Base-by-base conservation (phyloP, 768 basidiomycete species). In the Lactarius sp. region DNA sequence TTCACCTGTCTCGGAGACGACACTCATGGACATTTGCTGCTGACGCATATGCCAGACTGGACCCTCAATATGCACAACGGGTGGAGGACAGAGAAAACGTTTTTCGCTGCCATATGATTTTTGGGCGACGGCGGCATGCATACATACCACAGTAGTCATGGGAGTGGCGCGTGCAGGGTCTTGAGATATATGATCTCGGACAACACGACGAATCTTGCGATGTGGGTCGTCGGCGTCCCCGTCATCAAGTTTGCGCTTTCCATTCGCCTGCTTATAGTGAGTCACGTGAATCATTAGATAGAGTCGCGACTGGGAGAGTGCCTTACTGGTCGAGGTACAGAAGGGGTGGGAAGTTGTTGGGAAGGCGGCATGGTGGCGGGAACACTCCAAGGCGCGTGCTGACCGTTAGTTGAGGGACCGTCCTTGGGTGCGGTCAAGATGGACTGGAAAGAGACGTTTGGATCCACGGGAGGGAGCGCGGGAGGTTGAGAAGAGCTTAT, bases 61-160 rank as follows among this genome's bases (percentile, higher is more conserved):
- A 20, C 93, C 92, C 70, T 93, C 90, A 67, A 95, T 92, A 69
- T 92, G 90, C 36, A 98, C 92, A 62, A 96, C 85, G 9, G 94
- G 94, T 3, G 94, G 94, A 9, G 94, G 94, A 70, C 91, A 93
- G 42, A 98, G 83, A 72, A 95, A 94, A 61, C 94, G 88, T 74
- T 95, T 94, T 78, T 97, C 94, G 74, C 88, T 92, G 56, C 92
- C 92, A 72, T 97, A 97, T 12, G 92, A 94, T 77, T 97, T 97
- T 77, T 97, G 94, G 1, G 92, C 94, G 56, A 94, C 92, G 37
- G 91, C 92, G 31, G 94, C 92, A 71, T 96, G 94, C 58, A 94
- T 80, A 69, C 90, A 93, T 65, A 92, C 84, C 37, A 94, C 90
- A 44, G 91, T 93, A 42, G 92, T 93, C 92, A 94, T 92, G 64